Base-by-base conservation (phyloP, 495 filamentous ascomycete species). In the Penicillium parvum region DNA sequence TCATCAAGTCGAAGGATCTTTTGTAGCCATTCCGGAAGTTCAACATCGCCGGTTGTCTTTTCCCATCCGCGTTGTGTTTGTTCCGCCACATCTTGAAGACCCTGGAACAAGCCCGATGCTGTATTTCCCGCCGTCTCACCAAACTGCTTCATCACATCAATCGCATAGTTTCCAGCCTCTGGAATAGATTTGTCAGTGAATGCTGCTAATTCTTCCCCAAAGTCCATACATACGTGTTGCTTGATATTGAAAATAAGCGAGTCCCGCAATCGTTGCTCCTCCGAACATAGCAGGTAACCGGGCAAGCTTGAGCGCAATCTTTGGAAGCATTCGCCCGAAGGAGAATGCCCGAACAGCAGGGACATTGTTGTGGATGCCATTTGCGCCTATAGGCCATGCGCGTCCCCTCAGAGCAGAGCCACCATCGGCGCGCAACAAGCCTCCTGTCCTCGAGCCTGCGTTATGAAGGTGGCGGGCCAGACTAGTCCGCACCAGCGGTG, bases 221-320 rank as follows among this genome's bases (percentile, higher is more conserved):
- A 9, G 10, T 23, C 11, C 4, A n/a, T 3, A 41, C 88, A 58
- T 77, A 94, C 88, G 86, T 37, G 83, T 83, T 47, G 92, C 91
- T 68, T 97, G 94, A 63, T 97, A 96, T 62, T 99, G 92, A 22
- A 99, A 55, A 75, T 96, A 99, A 29, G 87, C 87, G 21, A 92
- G 58, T 4, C 87, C 86, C 5, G 86, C 89, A 59, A 99, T 76
- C 66, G 85, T 86, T 30, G 86, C 82, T 29, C 86, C 89, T 23
- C 90, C 92, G 60, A 95, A 89, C 66, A 95, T 81, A 43, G 94
- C 91, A 18, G 92, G 92, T 36, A 96, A 67, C 37, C 87, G 76
- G 27, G 83, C 73, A 40, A 97, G 84, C 69, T 95, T 99, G 50
- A 95, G 52, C 7, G 90, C 81, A 28, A 99, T 74, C 57, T 87